phyloP scores from a whole-genome alignment of 2,329 filamentous ascomycete species.

The Monilinia fructicola region DNA sequence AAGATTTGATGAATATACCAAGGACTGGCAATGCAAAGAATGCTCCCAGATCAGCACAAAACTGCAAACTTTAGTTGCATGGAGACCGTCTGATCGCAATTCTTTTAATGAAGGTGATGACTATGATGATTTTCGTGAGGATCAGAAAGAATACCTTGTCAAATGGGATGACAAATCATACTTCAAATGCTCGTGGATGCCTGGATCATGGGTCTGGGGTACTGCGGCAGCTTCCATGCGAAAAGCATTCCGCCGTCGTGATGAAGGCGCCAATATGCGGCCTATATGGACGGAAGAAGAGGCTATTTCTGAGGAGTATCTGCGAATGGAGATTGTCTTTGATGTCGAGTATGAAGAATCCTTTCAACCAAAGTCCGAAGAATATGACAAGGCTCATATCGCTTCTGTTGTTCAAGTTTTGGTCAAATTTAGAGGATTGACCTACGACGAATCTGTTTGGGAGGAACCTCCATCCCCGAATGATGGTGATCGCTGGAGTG shows the following conservation, averaged over 20 bases:
- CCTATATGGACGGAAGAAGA: constrained; percentile 72
- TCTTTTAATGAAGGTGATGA: constrained; percentile 53
- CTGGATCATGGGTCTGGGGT: constrained; percentile 85
- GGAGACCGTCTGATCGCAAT: constrained; percentile 69
- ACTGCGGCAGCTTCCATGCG: constrained; percentile 63
- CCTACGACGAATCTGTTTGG: constrained; percentile 91
- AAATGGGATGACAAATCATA: constrained; percentile 85
- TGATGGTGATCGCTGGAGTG: constrained; percentile 65
- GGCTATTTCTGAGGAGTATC: constrained; percentile 82
- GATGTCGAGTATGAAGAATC: constrained; percentile 67
- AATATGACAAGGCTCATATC: constrained; percentile 69
- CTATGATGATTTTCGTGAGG: constrained; percentile 61
- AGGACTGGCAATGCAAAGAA: constrained; percentile 77
- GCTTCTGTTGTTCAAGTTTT: constrained; percentile 70
- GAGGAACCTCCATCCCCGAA: constrained; percentile 71
- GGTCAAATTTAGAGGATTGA: constrained; percentile 90
- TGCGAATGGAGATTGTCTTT: constrained; percentile 87
- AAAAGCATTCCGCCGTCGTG: constrained; percentile 71
- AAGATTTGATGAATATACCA: constrained; percentile 69
- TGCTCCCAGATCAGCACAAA: constrained; percentile 66
- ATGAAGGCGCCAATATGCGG: constrained; percentile 55
- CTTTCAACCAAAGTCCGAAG: constrained; percentile 55
- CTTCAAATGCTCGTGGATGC: constrained; percentile 80
- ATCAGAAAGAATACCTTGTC: constrained; percentile 87
- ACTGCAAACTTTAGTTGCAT: constrained; percentile 78